These are phyloP conservation scores for Sporodiniella umbellata DNA, from an alignment of 371 early-diverging fungal genomes.

Conservation along the genomic window DNA sequence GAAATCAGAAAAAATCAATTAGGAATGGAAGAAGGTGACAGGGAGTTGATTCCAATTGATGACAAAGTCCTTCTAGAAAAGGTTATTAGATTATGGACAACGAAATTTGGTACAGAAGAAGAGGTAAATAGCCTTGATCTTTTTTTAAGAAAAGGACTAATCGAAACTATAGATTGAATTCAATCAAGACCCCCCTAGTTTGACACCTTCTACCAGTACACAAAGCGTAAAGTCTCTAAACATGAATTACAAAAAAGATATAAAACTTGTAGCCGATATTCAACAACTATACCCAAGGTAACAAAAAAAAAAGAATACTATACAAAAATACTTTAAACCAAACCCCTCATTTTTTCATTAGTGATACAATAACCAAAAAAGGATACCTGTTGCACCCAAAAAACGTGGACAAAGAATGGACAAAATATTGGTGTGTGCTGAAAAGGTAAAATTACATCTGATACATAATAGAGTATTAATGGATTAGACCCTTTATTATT, in stretches of 20 bases:
- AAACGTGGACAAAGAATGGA: conserved; percentile 30
- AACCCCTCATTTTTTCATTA: conserved; percentile 5
- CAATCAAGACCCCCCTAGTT: conserved; percentile 25
- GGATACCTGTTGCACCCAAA: conserved; percentile 49
- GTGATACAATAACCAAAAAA: conserved; percentile 51
- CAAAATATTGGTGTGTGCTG: conserved; percentile 37
- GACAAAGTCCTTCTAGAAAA: conserved; percentile 21
- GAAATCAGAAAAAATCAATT: conserved; percentile 11
- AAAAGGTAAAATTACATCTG: conserved; percentile 31
- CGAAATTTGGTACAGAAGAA: conserved; percentile 34
- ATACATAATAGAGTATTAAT: not conserved
- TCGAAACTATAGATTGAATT: conserved; percentile 24
- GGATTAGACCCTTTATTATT: conserved; percentile 66
- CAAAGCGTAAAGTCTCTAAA: not conserved
- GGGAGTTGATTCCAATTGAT: conserved; percentile 1
- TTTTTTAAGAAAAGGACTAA: not conserved
- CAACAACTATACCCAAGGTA: conserved; percentile 26
- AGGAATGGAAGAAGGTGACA: not conserved
- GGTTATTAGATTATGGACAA: conserved; percentile 42
- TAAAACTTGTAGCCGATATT: conserved; percentile 21
- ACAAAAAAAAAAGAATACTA: conserved; percentile 23
- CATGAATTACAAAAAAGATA: conserved; percentile 13
- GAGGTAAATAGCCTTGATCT: conserved; percentile 31
- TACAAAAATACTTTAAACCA: conserved; percentile 11
- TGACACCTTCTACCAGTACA: conserved; percentile 10